Base-by-base conservation (phyloP, 2,329 filamentous ascomycete genomes). In the Fusarium sp. region DNA sequence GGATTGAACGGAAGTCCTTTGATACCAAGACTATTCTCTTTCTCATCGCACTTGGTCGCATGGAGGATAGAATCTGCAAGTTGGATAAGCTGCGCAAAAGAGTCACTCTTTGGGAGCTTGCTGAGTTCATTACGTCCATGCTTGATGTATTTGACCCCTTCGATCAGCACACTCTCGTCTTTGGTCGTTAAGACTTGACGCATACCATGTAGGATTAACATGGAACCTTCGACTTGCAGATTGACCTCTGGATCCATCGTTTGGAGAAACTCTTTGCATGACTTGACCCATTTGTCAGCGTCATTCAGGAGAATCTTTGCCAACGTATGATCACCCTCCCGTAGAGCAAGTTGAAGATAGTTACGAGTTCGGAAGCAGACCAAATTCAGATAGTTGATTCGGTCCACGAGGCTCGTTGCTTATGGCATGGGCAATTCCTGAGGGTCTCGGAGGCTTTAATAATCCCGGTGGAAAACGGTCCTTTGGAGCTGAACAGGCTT, bases 311-410 rank as follows among this genome's bases (percentile, higher is more conserved):
- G 42, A 41, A 58, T 18, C 11, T 52, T 61, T 12, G 55, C 42
- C 29, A 72, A 27, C 29, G 38, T 42, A 25, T 56, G 33, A 25
- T 52, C 23, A 0, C 52, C 51, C 46, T 57, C 42, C 18, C 55
- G 59, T 4, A 73, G 39, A 31, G 70, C 66, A 3, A 73, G 39
- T 29, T 65, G 49, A 10, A 73, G 37, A 42, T 71, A 71, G 41
- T 63, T 73, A 33, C 66, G 62, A 15, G 66, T 73, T 12, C 70
- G 49, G 41, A 73, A 73, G 41, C 41, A 70, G 21, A 48, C 33
- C 12, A 73, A 29, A 46, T 73, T 71, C 33, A 73, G 66, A 29
- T 71, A 73, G 49, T 73, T 73, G 41, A 73, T 73, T 25, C 66
- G 49, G 23, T 73, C 70, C 54, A 42, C 54, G n/a, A 60, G 66